Evolutionary conservation across 257 asterid species (phyloP).

Genomic region (Cordia subcordata): DNA sequence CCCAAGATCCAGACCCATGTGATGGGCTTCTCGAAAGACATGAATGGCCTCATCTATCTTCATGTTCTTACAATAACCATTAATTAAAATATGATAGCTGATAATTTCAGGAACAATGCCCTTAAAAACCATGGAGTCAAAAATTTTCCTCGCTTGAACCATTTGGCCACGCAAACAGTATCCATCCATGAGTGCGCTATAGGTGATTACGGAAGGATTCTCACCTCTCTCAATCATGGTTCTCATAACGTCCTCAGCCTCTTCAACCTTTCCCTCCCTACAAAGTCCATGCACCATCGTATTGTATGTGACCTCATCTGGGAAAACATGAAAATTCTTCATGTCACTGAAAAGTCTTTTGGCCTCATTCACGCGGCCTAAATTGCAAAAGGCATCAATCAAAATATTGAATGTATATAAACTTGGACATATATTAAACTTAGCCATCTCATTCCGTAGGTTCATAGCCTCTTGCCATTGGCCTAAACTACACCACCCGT

Average conservation of each 20-base stretch:
- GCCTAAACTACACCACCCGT: conserved; percentile 11
- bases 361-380: conserved; percentile 6
- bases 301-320: not conserved
- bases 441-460: conserved; percentile 6
- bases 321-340: not conserved
- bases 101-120: not conserved
- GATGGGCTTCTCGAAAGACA: not conserved
- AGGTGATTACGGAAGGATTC: not conserved
- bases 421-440: not conserved
- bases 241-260: not conserved
- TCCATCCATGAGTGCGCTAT: not conserved
- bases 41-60: not conserved
- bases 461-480: conserved; percentile 12
- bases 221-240: not conserved
- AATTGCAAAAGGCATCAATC: conserved; percentile 14
- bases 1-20: not conserved
- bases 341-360: not conserved
- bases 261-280: not conserved
- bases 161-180: not conserved
- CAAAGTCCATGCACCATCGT: not conserved
- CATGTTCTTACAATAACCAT: not conserved
- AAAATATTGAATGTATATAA: conserved; percentile 10
- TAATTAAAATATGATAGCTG: not conserved
- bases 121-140: not conserved
- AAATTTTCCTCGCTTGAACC: not conserved